Evolutionary conservation across 768 basidiomycete species (phyloP), one percentile per base, ranked within the genome.

Genomic region (Infundibulicybe gibba): DNA sequence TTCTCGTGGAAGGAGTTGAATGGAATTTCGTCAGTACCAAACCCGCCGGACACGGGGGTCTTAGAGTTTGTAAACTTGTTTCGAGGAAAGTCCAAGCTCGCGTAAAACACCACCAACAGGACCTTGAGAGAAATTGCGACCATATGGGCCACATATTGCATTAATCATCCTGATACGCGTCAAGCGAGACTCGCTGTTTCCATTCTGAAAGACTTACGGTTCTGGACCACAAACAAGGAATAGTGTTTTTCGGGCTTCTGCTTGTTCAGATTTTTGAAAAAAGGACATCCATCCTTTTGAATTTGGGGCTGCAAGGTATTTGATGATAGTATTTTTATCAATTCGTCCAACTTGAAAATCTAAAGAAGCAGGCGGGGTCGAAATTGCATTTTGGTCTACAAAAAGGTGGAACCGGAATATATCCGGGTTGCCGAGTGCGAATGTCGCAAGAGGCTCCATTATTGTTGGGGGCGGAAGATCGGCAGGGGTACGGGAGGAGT

Each of bases 211-310:
- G 19, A 63, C 84, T 57, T 62, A 91, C 90, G 75, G 74, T 50
- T 91, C 86, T n/a, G 90, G 91, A 20, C 90, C 90, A 63, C 87
- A 93, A 3, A 93, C 78, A 11, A 93, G 64, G 58, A 92, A 85
- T 47, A 92, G 65, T 39, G 68, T 78, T 54, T 70, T 77, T 44
- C 63, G 63, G 41, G 54, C 51, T 25, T 52, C 42, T 14, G 51
- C 51, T 33, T 54, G 52, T 16, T 59, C 30, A 12, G 52, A 41
- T 40, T 54, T 57, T 13, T 40, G 43, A 41, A 67, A 70, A 15
- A 66, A 30, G 42, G 48, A 63, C n/a, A 47, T 50, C 71, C 70
- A 71, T 71, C 32, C 20, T 3, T 50, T 51, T 15, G 47, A 30
- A 10, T 25, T 25, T 25, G 25, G 25, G 25, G 25, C 25, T 8